Evolutionary conservation across 768 basidiomycete species (phyloP), one percentile per base, ranked within the genome.

Genomic region (Psilocybe cyanescens): DNA sequence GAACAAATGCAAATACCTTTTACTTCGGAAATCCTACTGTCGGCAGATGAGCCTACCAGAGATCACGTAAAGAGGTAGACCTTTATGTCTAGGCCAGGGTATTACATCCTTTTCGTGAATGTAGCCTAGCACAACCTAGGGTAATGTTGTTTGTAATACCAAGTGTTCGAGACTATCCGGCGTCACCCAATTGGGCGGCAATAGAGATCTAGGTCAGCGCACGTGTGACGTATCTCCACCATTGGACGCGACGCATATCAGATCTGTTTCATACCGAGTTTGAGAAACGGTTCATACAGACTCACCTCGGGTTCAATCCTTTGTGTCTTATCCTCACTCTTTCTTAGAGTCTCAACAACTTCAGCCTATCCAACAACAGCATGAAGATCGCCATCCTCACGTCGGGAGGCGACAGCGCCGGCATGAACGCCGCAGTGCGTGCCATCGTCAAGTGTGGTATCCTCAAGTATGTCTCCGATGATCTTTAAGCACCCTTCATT

Each of bases 321-420:
- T 41, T 39, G n/a, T 51, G 7, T 29, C 24, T 41, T 30, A 57
- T 41, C 48, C 6, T 49, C 35, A 14, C 29, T 33, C 45, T 16
- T 46, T 19, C 52, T 14, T 59, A 19, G 39, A 19, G 14, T 50
- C 6, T 44, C 29, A 35, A 33, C 57, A 50, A 28, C 49, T 45
- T 1, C 31, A 33, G 46, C 14, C 41, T 41, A n/a, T 17, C 14
- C 28, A 19, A 8, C 45, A 55, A 8, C 59, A 71, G 58, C 33
- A 94, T 95, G 88, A 95, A 94, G 81, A 85, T 97, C 72, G 97
- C 96, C 0, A 90, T 97, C 53, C 86, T 99, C 65, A 99, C 97
- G 1, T 93, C 91, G 2, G 97, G 97, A 49, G 97, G 97, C 71
- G 97, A 99, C 81, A 94, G 92, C 77, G 96, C 97, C 55, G 97